Evolutionary conservation across 371 early-diverging fungal species (phyloP), one percentile per base, ranked within the genome.

Genomic region (Lichtheimia corymbifera): DNA sequence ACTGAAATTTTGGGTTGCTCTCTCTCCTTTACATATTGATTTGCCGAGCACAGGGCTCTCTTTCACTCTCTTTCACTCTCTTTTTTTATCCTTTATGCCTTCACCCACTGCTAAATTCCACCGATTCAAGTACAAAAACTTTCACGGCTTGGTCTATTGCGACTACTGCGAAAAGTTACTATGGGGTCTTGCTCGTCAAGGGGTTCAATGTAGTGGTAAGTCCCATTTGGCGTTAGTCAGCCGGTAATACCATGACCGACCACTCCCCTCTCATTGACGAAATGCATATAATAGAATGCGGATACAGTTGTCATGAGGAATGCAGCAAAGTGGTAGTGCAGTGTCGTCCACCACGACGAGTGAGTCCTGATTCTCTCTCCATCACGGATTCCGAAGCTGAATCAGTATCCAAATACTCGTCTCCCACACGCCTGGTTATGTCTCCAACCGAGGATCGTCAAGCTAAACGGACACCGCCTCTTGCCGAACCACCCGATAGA

Each of bases 151-250:
- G 13, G 81, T 82, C 9, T 86, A 83, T 67, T 86, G 86, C 70
- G 84, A 80, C 62, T 77, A 81, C 58, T 86, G 86, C 63, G 66
- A 67, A 6, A 80, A 82, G 53, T 64, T 86, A 17, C 63, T 86
- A 42, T 86, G 86, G 86, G 86, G 86, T 25, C 54, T 78, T 40
- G 72, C 76, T 47, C 77, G 75, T 63, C 85, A 85, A 64, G 84
- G 85, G 27, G 76, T 83, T 14, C 77, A 80, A 27, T 86, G 86
- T 60, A 62, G 67, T 61, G 77, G 80, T 79, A 76, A 68, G 43
- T 15, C 47, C 1, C n/a, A 47, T 18, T 47, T 7, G 17, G 18
- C 18, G n/a, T 47, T 47, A 47, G 47, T 47, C 47, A 47, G 47
- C 47, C n/a, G 18, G 35, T 35, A 35, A 35, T 35, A 35, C 35